These are phyloP conservation scores for Hanseniaspora osmophila DNA, from an alignment of 805 yeast species.

Conservation along the genomic window DNA sequence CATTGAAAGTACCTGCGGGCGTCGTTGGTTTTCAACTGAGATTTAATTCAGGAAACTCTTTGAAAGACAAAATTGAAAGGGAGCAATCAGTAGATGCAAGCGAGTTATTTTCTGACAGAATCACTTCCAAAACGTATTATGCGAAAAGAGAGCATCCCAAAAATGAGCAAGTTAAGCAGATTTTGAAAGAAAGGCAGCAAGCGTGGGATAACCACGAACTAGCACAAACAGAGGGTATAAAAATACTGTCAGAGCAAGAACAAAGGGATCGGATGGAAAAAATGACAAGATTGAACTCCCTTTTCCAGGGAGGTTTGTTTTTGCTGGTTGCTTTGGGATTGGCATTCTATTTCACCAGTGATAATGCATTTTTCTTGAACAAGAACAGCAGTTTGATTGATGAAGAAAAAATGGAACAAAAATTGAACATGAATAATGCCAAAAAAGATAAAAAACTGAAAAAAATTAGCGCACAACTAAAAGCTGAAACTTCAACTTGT, in stretches of 20 bases:
- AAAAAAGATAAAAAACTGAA: neutral
- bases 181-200: neutral
- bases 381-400: neutral
- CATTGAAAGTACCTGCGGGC: neutral
- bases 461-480: neutral
- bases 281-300: slow-evolving; percentile 31
- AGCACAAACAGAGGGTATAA: neutral
- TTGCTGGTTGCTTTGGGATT: slow-evolving; percentile 24
- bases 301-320: slow-evolving; percentile 27
- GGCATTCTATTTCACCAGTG: neutral
- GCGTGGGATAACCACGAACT: neutral
- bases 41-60: neutral
- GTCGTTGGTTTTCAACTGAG: no score
- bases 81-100: neutral
- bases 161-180: neutral
- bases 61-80: neutral
- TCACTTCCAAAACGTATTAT: neutral
- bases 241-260: slow-evolving; percentile 8
- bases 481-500: neutral
- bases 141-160: neutral
- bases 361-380: neutral
- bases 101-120: neutral
- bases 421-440: neutral
- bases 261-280: slow-evolving; percentile 25
- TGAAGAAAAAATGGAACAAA: neutral